phyloP scores from a whole-genome alignment of 2,329 filamentous ascomycete genomes.

The Penicillium sp. region DNA sequence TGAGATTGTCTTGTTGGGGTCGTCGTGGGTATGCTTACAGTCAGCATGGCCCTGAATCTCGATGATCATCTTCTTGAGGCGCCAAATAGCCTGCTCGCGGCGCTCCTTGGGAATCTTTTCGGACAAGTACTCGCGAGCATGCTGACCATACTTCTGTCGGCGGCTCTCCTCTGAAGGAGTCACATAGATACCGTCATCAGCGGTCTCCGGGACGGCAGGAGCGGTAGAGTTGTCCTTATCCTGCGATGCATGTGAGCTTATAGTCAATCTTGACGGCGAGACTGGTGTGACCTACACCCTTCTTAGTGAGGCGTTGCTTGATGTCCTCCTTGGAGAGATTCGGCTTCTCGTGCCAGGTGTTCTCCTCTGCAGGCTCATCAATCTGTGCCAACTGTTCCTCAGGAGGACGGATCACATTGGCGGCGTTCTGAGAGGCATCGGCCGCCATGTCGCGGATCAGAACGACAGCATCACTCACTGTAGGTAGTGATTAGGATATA shows the following conservation, averaged over 20 bases:
- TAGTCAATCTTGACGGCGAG: not conserved
- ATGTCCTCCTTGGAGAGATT: constrained; percentile 72
- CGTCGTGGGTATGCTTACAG: constrained; percentile 54
- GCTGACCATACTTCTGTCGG: constrained; percentile 38
- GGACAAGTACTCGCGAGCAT: constrained; percentile 72
- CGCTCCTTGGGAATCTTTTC: constrained; percentile 91
- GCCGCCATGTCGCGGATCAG: constrained; percentile 88
- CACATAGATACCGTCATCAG: constrained; percentile 50
- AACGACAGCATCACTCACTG: constrained; percentile 76
- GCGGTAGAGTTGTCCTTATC: constrained; percentile 60
- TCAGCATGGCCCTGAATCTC: constrained; percentile 96
- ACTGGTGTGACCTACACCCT: constrained; percentile 48
- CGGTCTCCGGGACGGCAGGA: constrained; percentile 46
- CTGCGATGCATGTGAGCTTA: constrained; percentile 6
- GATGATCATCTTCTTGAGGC: constrained; percentile 96
- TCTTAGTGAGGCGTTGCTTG: constrained; percentile 60
- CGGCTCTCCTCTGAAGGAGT: constrained; percentile 54
- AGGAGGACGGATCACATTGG: constrained; percentile 71
- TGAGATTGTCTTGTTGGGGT: not conserved
- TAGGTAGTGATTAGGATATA: constrained; percentile 17
- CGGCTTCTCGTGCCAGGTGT: constrained; percentile 90
- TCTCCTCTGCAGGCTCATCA: constrained; percentile 82
- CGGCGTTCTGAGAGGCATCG: constrained; percentile 81
- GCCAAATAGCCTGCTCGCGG: constrained; percentile 87
- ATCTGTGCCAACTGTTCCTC: constrained; percentile 76